Base-by-base conservation (phyloP, 1,284 basidiomycete species). In the Boletus sp. region DNA sequence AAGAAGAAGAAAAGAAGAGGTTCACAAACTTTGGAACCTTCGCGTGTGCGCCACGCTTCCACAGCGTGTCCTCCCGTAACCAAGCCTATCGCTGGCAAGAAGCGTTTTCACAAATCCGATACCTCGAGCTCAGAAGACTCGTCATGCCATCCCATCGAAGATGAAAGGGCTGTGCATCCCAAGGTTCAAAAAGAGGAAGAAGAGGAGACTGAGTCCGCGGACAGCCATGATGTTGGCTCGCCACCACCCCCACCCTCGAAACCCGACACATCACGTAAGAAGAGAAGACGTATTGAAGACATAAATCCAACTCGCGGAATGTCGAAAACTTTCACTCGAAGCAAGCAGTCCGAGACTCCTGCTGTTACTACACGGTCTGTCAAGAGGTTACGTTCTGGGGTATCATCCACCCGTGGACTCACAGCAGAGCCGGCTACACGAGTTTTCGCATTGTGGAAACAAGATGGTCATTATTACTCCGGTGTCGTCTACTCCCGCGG, bases 371-470 rank as follows among this genome's bases (percentile, higher is more conserved):
- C 62, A 20, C 73, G 74, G 16, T 65, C 76, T 13, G 58, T 61
- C 27, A 77, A 73, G 65, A 70, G 67, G 41, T 27, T 72, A 31
- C 73, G 73, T 44, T 71, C 69, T 24, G 65, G 58, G 22, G 33
- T 63, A n/a, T 72, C 72, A 18, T 66, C 73, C 35, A 60, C 56
- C 15, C 68, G 66, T 22, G 58, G 60, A 33, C 45, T 53, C 41
- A 39, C 64, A 16, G 51, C 51, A 29, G 62, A 67, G n/a, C 61
- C 73, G 18, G 67, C 67, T 39, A 81, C 84, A 15, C 82, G 82
- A 2, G 86, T 91, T 16, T 85, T 89, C 62, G 89, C 86, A 2
- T 66, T 85, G 12, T 90, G 86, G 86, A 82, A 77, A 61, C 68
- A 72, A 47, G 81, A 85, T 56, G 80, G 78, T 2, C 77, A 81